These are phyloP conservation scores for Sanguinoderma infundibulare DNA, from an alignment of 1,284 basidiomycete species.

Conservation along the genomic window DNA sequence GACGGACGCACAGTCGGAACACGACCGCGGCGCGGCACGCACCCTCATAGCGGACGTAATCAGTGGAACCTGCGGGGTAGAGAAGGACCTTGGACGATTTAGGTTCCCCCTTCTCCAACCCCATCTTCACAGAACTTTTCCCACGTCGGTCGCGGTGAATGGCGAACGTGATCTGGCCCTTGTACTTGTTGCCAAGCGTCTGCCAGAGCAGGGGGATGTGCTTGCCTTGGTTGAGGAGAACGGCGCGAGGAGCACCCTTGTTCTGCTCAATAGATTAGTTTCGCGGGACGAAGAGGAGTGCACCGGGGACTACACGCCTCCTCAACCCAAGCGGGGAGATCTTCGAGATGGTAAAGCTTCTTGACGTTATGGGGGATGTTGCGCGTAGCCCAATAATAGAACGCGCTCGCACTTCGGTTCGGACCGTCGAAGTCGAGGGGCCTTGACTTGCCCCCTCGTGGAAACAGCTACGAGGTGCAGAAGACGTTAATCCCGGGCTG, in stretches of 20 bases:
- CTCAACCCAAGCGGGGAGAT: constrained; percentile 65
- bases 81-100: constrained; percentile 69
- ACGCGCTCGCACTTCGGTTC: constrained; percentile 73
- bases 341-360: constrained; percentile 64
- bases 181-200: constrained; percentile 78
- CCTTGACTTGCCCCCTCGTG: constrained; percentile 67
- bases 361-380: constrained; percentile 73
- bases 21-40: constrained; percentile 11
- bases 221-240: constrained; percentile 78
- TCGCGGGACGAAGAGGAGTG: background rate
- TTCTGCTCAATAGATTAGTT: constrained; percentile 41
- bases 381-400: constrained; percentile 80
- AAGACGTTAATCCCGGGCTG: constrained; percentile 11
- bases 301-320: constrained; percentile 47
- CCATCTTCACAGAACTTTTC: constrained; percentile 57
- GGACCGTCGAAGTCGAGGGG: constrained; percentile 73
- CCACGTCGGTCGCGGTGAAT: constrained; percentile 73
- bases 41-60: constrained; percentile 67
- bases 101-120: constrained; percentile 54
- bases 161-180: constrained; percentile 68
- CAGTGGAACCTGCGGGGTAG: constrained; percentile 61
- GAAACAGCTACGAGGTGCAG: constrained; percentile 60
- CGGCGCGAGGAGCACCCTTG: constrained; percentile 60
- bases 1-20: too few species aligned
- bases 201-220: constrained; percentile 88